Evolutionary conservation across 1,139 yeast species (phyloP).

Genomic region (Blastobotrys illinoisensis): DNA sequence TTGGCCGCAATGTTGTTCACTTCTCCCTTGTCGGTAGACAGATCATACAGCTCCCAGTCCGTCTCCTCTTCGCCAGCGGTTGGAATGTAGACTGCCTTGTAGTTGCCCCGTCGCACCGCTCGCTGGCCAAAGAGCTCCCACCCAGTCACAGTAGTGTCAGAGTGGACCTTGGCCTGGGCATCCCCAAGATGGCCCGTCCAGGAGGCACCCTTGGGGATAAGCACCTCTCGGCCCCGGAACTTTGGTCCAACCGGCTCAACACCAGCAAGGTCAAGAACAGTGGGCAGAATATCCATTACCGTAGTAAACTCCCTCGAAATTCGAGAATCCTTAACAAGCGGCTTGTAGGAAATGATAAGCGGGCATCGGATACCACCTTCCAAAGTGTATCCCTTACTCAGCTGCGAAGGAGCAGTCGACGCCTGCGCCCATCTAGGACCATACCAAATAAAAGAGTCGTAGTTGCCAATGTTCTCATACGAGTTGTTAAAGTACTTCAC

Average conservation of each 20-base stretch:
- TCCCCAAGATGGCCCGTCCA: slow-evolving; percentile 9
- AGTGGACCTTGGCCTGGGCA: slow-evolving; percentile 29
- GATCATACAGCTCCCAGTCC: slow-evolving; percentile 45
- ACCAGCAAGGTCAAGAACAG: slow-evolving; percentile 45
- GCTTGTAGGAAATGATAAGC: slow-evolving; percentile 32
- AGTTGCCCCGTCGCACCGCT: slow-evolving; percentile 48
- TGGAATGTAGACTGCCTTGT: slow-evolving; percentile 46
- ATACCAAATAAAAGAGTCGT: slow-evolving; percentile 47
- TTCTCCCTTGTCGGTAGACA: slow-evolving; percentile 46
- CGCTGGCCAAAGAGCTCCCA: slow-evolving; percentile 56
- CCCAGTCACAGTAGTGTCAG: slow-evolving; percentile 47
- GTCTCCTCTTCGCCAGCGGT: slow-evolving; percentile 43
- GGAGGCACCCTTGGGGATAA: slow-evolving; percentile 40
- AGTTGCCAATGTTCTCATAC: slow-evolving; percentile 44
- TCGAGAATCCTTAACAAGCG: neutral
- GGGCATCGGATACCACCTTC: slow-evolving; percentile 58
- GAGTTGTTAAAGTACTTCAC: slow-evolving; percentile 40
- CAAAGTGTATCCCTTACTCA: slow-evolving; percentile 48
- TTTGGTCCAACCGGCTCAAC: slow-evolving; percentile 41
- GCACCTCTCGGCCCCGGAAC: slow-evolving; percentile 41
- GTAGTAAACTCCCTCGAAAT: slow-evolving; percentile 39
- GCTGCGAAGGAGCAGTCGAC: slow-evolving; percentile 52
- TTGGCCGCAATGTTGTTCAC: slow-evolving; percentile 37
- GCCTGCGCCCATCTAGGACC: slow-evolving; percentile 62
- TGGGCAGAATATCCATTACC: slow-evolving; percentile 55